Percentiles rank a stretch among this genome's conserved stretches.
Conservation (phyloP, 805 yeast species). For the Wickerhamomyces silvicola region DNA sequence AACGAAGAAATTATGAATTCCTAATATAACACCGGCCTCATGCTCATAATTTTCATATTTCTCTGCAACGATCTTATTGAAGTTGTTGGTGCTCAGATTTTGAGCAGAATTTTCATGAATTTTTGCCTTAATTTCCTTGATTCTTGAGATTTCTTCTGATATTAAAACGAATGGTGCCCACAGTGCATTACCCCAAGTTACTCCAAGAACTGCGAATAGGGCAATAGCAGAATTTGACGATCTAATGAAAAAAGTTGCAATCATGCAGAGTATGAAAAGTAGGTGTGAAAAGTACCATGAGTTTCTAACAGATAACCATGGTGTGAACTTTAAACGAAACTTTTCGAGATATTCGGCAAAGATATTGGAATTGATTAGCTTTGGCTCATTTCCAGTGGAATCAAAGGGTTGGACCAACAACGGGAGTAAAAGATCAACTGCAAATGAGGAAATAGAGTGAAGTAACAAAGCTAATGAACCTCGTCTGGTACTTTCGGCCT, state of each 20-base stretch:
- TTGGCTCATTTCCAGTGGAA: slow-evolving; percentile 7
- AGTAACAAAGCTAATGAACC: slow-evolving; percentile 47
- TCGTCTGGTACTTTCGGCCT: slow-evolving; percentile 42
- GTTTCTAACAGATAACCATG: slow-evolving; percentile 28
- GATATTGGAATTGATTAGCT: slow-evolving; percentile 1
- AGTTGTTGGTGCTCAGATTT: not conserved
- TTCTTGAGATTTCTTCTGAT: slow-evolving; percentile 49
- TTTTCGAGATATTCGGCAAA: slow-evolving; percentile 7
- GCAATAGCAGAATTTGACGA: slow-evolving; percentile 37
- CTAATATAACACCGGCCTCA: slow-evolving; percentile 51
- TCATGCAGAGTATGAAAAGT: slow-evolving; percentile 42
- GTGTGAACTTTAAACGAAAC: slow-evolving; percentile 7
- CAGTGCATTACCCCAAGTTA: slow-evolving; percentile 59
- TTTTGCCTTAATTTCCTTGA: slow-evolving; percentile 38
- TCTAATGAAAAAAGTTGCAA: slow-evolving; percentile 38
- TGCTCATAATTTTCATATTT: slow-evolving; percentile 38
- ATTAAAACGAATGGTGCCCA: slow-evolving; percentile 65
- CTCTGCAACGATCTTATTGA: slow-evolving; percentile 17
- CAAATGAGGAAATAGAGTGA: slow-evolving; percentile 42
- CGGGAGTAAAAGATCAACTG: slow-evolving; percentile 40
- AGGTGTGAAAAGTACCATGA: slow-evolving; percentile 48
- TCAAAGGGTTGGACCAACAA: slow-evolving; percentile 30
- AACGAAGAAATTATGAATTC: slow-evolving; percentile 52
- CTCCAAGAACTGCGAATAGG: slow-evolving; percentile 47
- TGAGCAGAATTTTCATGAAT: slow-evolving; percentile 6